Evolutionary conservation across 2,329 filamentous ascomycete genomes (phyloP), one percentile per base, ranked within the genome.

Genomic region (Fusarium zealandicum): DNA sequence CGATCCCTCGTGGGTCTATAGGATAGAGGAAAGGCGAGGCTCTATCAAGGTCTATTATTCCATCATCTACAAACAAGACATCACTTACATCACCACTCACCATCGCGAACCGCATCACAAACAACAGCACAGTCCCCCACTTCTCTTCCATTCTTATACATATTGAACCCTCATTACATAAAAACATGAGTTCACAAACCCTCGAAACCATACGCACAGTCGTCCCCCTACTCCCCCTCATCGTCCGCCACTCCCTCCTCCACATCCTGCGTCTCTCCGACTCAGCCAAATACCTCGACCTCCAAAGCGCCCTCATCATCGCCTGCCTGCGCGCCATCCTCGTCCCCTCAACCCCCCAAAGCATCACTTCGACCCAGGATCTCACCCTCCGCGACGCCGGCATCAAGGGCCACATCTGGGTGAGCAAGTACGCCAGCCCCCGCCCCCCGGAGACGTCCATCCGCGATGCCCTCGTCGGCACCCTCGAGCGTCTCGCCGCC

Each of bases 331-430:
- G 90, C 16, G 83, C 83, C 1, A 78, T 92, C 48, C 71, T 91
- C 18, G 60, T 72, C 12, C 74, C 77, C 3, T 72, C 74, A 2
- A 75, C 73, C 13, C 78, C 80, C 0, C 69, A 65, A 10, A 78
- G 84, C 20, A 74, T 96, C 18, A 77, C 81, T 1, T 81, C 85
- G 55, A 75, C 82, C 6, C 93, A 97, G 73, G 77, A 75, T 35
- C 65, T 83, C n/a, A 82, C 84, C 1, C 75, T 83, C 37, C 83
- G 79, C 51, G 88, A 90, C 47, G 82, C 82, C 0, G 86, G 84
- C 0, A 78, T 96, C 68, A 92, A 90, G 69, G 92, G 92, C 4
- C 84, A 83, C 37, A 85, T 95, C 61, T 97, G 93, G 93, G 80
- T 96, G 18, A 88, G 87, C 65, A 89, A 85, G 48, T 87, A 90